A percentile compares a stretch with the other conserved stretches of the same genome.
phyloP scores from a whole-genome alignment of 805 yeast genomes.

The Zygotorulaspora danielsina region DNA sequence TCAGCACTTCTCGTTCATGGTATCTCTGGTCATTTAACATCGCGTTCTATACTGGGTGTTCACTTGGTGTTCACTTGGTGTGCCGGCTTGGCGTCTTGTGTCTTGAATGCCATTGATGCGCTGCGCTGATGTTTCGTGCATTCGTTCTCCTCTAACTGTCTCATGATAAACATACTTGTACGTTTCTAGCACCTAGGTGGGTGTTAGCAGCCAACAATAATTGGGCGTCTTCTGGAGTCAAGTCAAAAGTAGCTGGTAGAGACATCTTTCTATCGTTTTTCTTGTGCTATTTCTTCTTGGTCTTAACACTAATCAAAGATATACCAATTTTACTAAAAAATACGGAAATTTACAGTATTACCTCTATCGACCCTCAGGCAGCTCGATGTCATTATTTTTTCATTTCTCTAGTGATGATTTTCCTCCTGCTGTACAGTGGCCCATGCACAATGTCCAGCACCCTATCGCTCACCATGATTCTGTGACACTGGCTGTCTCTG shows the following conservation, averaged over 20 bases:
- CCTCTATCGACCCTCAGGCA: slow-evolving; percentile 4
- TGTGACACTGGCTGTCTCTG: no score
- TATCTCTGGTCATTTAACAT: no score
- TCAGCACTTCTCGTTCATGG: no score
- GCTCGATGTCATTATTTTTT: slow-evolving; percentile 8
- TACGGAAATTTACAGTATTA: slow-evolving; percentile 4
- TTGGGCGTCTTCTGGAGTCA: slow-evolving; percentile 98
- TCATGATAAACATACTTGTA: slow-evolving; percentile 68
- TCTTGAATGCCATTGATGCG: no score
- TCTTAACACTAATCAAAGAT: slow-evolving; percentile 10
- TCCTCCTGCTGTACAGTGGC: no score
- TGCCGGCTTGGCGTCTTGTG: no score
- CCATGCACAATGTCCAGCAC: no score
- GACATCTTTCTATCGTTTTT: slow-evolving; percentile 49
- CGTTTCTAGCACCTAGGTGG: slow-evolving; percentile 99
- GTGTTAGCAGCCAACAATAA: slow-evolving; percentile 98
- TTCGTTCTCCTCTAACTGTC: neutral
- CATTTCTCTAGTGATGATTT: slow-evolving; percentile 1
- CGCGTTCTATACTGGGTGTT: no score
- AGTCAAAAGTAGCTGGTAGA: slow-evolving; percentile 82
- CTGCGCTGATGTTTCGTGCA: no score
- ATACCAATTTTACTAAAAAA: slow-evolving; percentile 5
- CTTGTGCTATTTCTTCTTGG: slow-evolving; percentile 29
- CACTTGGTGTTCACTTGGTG: no score
- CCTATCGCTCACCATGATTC: no score